A percentile compares a stretch with the other conserved stretches of the same genome.
Evolutionary conservation across 2,329 filamentous ascomycete genomes (phyloP).

Genomic region (Aspergillus arachidicola): DNA sequence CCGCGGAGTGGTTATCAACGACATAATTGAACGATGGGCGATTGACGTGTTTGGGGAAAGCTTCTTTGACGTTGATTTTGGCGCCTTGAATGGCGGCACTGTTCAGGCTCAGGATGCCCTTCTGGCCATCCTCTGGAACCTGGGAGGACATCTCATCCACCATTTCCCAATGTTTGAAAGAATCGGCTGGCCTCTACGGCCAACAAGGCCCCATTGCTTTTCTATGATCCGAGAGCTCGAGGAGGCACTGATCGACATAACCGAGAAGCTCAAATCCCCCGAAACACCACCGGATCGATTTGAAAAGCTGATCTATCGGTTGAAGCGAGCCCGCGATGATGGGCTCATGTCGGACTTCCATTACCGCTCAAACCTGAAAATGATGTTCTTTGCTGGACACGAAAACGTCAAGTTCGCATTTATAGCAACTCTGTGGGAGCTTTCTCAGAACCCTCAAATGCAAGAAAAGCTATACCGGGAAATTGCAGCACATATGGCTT

Average conservation of each 20-base stretch:
- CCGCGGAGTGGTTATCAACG: not conserved
- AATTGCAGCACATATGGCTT: not conserved
- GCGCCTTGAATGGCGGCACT: not conserved
- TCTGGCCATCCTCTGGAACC: not conserved
- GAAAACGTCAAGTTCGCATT: slow-evolving; percentile 6
- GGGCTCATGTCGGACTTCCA: slow-evolving; percentile 5
- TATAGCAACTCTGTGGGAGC: slow-evolving; percentile 3
- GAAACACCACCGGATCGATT: not conserved
- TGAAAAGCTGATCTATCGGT: not conserved
- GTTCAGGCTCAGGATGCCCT: not conserved
- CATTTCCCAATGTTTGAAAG: not conserved
- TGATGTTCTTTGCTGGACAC: slow-evolving; percentile 7
- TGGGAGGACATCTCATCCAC: not conserved
- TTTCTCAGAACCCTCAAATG: not conserved
- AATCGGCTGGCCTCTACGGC: not conserved
- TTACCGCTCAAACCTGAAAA: slow-evolving; percentile 8
- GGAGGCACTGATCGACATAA: not conserved
- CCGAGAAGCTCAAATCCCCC: not conserved
- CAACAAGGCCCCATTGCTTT: not conserved
- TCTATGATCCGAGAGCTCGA: not conserved
- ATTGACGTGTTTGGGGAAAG: not conserved
- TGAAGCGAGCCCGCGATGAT: slow-evolving; percentile 2
- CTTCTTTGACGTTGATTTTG: not conserved
- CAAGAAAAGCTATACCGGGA: not conserved
- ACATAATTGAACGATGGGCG: not conserved